Evolutionary conservation across 192 early-diverging fungal genomes (phyloP), one percentile per base, ranked within the genome.

Genomic region (Coemansia sp.): DNA sequence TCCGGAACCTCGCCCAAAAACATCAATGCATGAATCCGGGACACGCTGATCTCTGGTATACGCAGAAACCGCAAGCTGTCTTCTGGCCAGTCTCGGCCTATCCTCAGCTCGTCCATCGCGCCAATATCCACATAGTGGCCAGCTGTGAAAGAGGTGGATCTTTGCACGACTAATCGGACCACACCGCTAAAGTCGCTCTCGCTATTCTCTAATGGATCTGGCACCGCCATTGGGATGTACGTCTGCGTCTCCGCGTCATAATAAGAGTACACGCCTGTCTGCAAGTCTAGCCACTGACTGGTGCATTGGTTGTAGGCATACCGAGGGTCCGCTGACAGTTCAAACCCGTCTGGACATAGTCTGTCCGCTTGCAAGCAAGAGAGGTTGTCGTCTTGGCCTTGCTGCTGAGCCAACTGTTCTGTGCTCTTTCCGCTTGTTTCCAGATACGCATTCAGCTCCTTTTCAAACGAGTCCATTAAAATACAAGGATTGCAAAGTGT

Each of bases 11-110:
- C 22, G 39, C 37, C 36, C 28, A 45, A 11, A 45, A 73, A 92
- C 14, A 92, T 78, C 12, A 76, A 79, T 5, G 87, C 88, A 51
- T 92, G 91, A 66, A 83, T 87, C 55, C 88, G 87, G 37, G 88
- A 89, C 0, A 88, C 85, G 12, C 72, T 79, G 77, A 92, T 88
- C 28, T 91, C 90, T 0, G 86, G 83, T 41, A 92, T 74, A 6
- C 91, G 85, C 39, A 92, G 60, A 4, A 87, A 85, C 14, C 67
- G 83, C 9, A 36, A 8, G 14, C 22, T 51, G 64, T 74, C 83
- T 18, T 83, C 77, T 37, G 64, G 33, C 38, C 83, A 72, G 75
- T 92, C 91, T 5, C 91, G 76, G 0, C 91, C 91, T 51, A 91
- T 78, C 3, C 51, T 55, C 1, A 90, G 85, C 2, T 86, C 66